Base-by-base conservation (phyloP, 2,329 filamentous ascomycete genomes). In the Amauroascus niger region DNA sequence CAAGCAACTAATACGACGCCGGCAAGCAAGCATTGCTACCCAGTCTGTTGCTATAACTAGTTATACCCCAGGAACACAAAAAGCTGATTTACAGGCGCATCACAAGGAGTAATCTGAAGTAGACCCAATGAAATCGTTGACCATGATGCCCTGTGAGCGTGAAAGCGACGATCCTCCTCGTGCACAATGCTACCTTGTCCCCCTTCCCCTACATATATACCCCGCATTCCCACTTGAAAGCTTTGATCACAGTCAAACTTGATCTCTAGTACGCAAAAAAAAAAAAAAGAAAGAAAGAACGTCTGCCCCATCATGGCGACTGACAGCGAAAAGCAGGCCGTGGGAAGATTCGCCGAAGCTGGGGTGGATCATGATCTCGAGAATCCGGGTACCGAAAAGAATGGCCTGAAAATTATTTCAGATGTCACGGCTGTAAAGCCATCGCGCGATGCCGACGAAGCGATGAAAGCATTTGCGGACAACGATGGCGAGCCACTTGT, bases 381-480 rank as follows among this genome's bases (percentile, higher is more conserved):
- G 39, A 22, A 14, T 13, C 49, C 44, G 13, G 26, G 22, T 32
- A 3, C n/a, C 8, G 26, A 44, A 35, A 51, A 44, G 9, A 22
- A 7, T 7, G 14, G 35, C n/a, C 24, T 26, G 18, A 16, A 33
- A 43, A 22, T 16, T n/a, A n/a, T n/a, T 13, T 20, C 46, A 40
- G 39, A 33, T 24, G 37, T 14, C 2, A 26, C 24, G 18, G 28
- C 39, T 16, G 14, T 51, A 5, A 51, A 51, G 30, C 39, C 16
- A 5, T 24, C 49, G 73, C 37, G 18, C n/a, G 37, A 51, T 43
- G 79, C 74, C 26, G 80, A 83, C 60, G 78, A 80, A 55, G 80
- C 80, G 26, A 71, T 82, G 73, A 78, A 80, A 59, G 79, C 76
- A 2, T 77, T 81, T 59, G 70, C 71, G 8, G 49, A 51, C 16